Base-by-base conservation (phyloP, 2,329 filamentous ascomycete genomes). In the Diaporthe humulicola region DNA sequence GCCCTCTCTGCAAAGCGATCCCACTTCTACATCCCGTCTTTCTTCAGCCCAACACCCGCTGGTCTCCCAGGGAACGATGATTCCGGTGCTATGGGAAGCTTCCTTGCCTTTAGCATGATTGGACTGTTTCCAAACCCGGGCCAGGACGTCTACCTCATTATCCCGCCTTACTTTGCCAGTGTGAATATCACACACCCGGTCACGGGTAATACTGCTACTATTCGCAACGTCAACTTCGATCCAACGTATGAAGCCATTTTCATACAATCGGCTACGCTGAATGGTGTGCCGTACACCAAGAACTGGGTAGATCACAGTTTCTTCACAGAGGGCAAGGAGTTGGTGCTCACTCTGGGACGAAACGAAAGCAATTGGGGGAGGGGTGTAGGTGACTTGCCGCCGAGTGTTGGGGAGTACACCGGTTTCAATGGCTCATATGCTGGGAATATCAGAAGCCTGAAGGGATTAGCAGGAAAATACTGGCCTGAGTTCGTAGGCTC, bases 11-110 rank as follows among this genome's bases (percentile, higher is more conserved):
- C 88, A 1, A 78, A 81, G 57, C 89, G 90, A 61, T 87, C 88
- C 0, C 92, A 93, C 78, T 89, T 85, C 77, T 94, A 94, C 79
- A 93, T 94, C 57, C 92, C 92, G 0, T 85, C 85, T 0, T 90
- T 87, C 78, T 94, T 94, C 84, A 88, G 89, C 77, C 87, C 89
- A 0, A 89, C 88, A 0, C 83, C 89, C 0, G 84, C 83, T 2
- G 93, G 92, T 0, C 88, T 94, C 10, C 92, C 93, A 0, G 93
- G 93, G 0, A 94, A 94, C 79, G 92, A 94, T 74, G 93, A 94
- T 80, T 89, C 87, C 61, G 93, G 93, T 5, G 91, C 93, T 0
- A 94, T 94, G 92, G 92, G 92, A 25, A 89, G 88, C 0, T 94
- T 93, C 75, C 84, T 91, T 0, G 90, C 90, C 0, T 88, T 94